Percentiles rank a stretch among this genome's conserved stretches.
These are phyloP conservation scores for Termitomyces sp. DNA, from an alignment of 768 basidiomycete genomes.

Conservation along the genomic window DNA sequence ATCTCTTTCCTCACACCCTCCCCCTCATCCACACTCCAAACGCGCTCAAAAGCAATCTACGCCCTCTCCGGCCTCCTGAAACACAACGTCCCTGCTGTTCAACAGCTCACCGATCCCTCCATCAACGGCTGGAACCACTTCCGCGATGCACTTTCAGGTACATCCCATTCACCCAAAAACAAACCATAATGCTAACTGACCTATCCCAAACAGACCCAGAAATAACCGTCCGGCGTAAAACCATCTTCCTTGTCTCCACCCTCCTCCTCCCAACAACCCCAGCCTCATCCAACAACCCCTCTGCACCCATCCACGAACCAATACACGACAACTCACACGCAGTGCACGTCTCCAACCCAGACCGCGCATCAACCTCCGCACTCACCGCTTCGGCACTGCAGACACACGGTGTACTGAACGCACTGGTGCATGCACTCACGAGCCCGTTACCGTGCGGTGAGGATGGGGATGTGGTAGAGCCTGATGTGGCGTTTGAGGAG, in stretches of 20 bases:
- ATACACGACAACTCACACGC: conserved; percentile 78
- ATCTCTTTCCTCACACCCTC: conserved; percentile 59
- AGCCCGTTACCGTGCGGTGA: conserved; percentile 61
- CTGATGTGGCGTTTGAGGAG: conserved; percentile 66
- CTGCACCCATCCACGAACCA: conserved; percentile 26
- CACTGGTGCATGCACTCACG: conserved; percentile 51
- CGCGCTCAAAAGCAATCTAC: conserved; percentile 57
- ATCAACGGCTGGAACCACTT: conserved; percentile 66
- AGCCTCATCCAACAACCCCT: conserved; percentile 21
- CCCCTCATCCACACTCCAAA: no score
- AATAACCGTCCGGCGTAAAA: conserved; percentile 74
- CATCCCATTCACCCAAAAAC: not conserved
- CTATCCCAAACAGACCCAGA: conserved; percentile 59
- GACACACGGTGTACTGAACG: conserved; percentile 43
- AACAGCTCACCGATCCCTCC: conserved; percentile 41
- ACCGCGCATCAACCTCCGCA: conserved; percentile 49
- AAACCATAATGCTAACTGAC: no score
- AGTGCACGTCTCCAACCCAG: conserved; percentile 55
- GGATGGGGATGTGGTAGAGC: conserved; percentile 60
- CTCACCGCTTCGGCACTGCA: conserved; percentile 49
- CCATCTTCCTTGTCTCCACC: conserved; percentile 67
- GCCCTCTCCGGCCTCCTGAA: conserved; percentile 76
- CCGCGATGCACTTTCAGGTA: conserved; percentile 62
- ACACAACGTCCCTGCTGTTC: conserved; percentile 70
- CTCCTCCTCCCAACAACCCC: conserved; percentile 55